phyloP scores from a whole-genome alignment of 208 protist genomes.

The Tritrichomonas musculus region DNA sequence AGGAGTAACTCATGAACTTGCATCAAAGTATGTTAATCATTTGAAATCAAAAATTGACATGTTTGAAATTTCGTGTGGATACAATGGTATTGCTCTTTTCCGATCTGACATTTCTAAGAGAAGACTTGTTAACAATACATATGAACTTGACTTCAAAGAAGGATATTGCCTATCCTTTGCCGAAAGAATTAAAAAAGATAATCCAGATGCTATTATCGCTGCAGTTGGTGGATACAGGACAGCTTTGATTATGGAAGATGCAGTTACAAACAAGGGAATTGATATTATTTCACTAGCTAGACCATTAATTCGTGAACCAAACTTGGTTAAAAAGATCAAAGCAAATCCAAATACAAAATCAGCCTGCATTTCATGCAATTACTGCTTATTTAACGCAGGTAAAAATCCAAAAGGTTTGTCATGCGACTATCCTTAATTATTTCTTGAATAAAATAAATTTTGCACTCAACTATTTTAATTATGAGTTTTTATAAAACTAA shows the following conservation, averaged over 20 bases:
- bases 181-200: neutral
- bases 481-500: neutral
- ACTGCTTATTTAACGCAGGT: neutral
- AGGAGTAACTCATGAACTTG: neutral
- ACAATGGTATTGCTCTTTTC: neutral
- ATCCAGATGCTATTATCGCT: neutral
- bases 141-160: neutral
- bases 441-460: neutral
- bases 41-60: neutral
- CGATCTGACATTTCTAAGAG: neutral
- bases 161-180: neutral
- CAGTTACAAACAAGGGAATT: neutral
- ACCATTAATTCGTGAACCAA: neutral
- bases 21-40: neutral
- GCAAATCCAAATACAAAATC: neutral
- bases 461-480: neutral
- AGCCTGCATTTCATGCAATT: neutral
- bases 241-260: neutral
- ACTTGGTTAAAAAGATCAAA: neutral
- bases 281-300: neutral
- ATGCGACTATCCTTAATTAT: neutral
- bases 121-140: too few species aligned
- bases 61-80: neutral
- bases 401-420: neutral
- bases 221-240: neutral